Base-by-base conservation (phyloP, 148 eudicot species). In the Dianthus caryophyllus region DNA sequence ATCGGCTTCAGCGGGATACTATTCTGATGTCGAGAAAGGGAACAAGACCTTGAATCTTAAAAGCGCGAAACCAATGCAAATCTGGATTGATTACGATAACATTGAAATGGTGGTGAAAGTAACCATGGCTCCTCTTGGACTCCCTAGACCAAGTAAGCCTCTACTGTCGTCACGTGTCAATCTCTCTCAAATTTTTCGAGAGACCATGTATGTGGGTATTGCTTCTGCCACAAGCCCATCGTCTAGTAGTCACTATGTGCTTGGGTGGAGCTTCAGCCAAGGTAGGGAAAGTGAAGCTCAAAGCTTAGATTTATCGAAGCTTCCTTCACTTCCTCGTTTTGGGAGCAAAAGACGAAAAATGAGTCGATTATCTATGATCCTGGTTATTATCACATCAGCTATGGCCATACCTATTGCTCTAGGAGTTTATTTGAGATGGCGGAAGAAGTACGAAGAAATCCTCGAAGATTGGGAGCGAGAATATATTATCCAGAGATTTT, bases 391-490 rank as follows among this genome's bases (percentile, higher is more conserved):
- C 25, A 64, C 71, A 55, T 53, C 64, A 24, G 59, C 56, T 17
- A n/a, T 75, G 0, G 39, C 64, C 2, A 38, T 57, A 21, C 20
- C 25, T 17, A 27, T 70, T 24, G 62, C 29, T 58, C n/a, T 67
- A 1, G 50, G 36, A 43, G 30, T 25, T 25, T 72, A 66, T 44
- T 1, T 77, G 4, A 27, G 61, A 31, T 72, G 82, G 66, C 75
- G 76, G 78, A 83, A 67, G 62, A 83, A 83, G 16, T 83, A 25
- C 25, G 84, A 77, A 20, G 84, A 83, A 72, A 75, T 76, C 20
- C 33, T 80, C 20, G 87, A 83, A 69, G 82, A 80, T 44, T 83
- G 87, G 87, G 87, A 83, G 63, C 75, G 65, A 50, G 78, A 75
- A 9, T 83, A 80, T 52, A 75, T 80, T 14, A 58, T 82, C 31